These are phyloP conservation scores for Cordyceps pruinosa DNA, from an alignment of 2,329 filamentous ascomycete genomes.

Conservation along the genomic window DNA sequence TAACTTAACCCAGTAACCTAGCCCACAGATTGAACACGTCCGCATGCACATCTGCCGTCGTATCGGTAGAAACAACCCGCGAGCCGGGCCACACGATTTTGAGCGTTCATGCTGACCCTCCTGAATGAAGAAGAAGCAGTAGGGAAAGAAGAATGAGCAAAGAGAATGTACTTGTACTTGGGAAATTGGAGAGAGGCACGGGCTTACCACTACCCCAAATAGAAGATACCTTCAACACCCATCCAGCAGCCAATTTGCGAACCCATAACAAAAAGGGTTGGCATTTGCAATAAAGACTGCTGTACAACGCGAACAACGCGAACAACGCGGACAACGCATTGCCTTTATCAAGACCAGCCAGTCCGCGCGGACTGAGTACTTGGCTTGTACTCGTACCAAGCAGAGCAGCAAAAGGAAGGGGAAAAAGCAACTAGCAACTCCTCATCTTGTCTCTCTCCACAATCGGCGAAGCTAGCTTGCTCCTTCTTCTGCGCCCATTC, in stretches of 20 bases:
- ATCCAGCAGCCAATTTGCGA: background rate
- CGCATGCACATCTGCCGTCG: background rate
- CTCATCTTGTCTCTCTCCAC: conserved; percentile 4
- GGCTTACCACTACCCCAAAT: background rate
- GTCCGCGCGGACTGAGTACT: background rate
- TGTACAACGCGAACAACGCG: background rate
- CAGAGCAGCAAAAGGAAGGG: background rate
- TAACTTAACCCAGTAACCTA: too few relatives aligned
- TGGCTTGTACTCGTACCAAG: background rate
- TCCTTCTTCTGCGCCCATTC: too few relatives aligned
- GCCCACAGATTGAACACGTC: background rate
- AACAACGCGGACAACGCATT: background rate
- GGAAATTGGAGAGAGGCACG: too few relatives aligned
- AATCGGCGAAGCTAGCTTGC: background rate
- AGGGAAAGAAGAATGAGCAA: background rate
- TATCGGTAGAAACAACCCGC: background rate
- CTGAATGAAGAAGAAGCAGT: background rate
- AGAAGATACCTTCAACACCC: background rate
- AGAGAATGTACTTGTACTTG: too few relatives aligned
- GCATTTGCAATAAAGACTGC: background rate
- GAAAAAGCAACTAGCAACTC: background rate
- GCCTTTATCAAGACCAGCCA: background rate
- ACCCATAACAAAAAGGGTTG: background rate
- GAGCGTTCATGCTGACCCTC: background rate
- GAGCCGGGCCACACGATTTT: background rate